phyloP scores from a whole-genome alignment of 129 eudicot species.

The Dittrichia graveolens region DNA sequence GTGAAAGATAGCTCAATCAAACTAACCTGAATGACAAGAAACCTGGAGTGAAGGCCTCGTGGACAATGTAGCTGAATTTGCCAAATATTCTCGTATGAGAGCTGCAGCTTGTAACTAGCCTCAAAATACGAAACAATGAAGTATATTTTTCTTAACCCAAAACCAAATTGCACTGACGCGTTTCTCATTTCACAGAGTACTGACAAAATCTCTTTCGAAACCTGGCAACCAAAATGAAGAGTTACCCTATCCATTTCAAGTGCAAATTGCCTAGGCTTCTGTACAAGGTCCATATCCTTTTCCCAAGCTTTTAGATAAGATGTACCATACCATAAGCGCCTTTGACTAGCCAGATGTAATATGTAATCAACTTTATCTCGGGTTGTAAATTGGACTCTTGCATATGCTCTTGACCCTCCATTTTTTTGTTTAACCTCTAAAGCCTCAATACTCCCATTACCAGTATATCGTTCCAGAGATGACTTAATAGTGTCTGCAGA shows the following conservation, averaged over 20 bases:
- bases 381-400: conserved; percentile 62
- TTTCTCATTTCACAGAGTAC: conserved; percentile 45
- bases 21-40: conserved; percentile 74
- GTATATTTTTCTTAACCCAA: conserved; percentile 53
- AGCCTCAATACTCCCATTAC: conserved; percentile 64
- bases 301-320: conserved; percentile 55
- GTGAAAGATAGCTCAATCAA: conserved; percentile 2
- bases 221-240: conserved; percentile 75
- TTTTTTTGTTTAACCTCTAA: conserved; percentile 51
- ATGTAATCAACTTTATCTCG: conserved; percentile 37
- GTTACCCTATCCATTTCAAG: conserved; percentile 42
- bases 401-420: conserved; percentile 51
- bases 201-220: conserved; percentile 49
- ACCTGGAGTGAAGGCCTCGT: conserved; percentile 28
- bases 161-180: conserved; percentile 55
- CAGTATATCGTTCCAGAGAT: conserved; percentile 50
- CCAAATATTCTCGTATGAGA: conserved; percentile 73
- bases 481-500: conserved; percentile 49
- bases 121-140: conserved; percentile 31
- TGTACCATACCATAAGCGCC: conserved; percentile 40
- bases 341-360: conserved; percentile 30
- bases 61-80: conserved; percentile 57
- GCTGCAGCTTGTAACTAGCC: conserved; percentile 65
- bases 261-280: conserved; percentile 43
- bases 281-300: conserved; percentile 49